Conservation (phyloP, 2,329 filamentous ascomycete genomes). For the Teratosphaeria viscida region DNA sequence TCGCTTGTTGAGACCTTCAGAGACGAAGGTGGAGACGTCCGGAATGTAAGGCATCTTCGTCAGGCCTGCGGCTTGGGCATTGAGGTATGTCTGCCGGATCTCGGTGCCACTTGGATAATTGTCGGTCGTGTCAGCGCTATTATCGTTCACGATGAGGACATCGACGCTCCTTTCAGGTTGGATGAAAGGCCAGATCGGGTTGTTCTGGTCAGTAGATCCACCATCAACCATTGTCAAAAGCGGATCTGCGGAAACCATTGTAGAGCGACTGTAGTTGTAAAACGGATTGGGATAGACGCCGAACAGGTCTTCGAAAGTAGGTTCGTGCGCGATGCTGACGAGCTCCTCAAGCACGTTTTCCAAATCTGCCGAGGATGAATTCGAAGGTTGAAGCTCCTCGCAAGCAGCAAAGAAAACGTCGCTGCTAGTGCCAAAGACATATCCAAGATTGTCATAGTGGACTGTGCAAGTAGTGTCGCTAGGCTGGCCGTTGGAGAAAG, state of each 20-base stretch:
- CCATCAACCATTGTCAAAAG: conserved; percentile 42
- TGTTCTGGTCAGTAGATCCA: conserved; percentile 41
- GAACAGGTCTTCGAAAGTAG: conserved; percentile 30
- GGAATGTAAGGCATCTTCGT: conserved; percentile 51
- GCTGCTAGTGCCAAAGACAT: conserved; percentile 35
- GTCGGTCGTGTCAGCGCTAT: conserved; percentile 48
- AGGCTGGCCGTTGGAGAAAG: conserved; percentile 42
- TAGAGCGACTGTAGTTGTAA: conserved; percentile 38
- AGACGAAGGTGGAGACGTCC: conserved; percentile 45
- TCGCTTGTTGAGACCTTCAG: conserved; percentile 47
- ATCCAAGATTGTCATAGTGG: conserved; percentile 41
- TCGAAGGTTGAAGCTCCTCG: conserved; percentile 10
- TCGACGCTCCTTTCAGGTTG: conserved; percentile 45
- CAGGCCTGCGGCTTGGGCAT: conserved; percentile 40
- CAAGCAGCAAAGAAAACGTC: conserved; percentile 32
- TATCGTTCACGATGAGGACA: conserved; percentile 56
- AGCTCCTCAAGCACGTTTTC: conserved; percentile 19
- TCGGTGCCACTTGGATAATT: conserved; percentile 53
- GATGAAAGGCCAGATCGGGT: conserved; percentile 43
- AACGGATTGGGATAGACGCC: conserved; percentile 54
- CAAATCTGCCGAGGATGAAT: conserved; percentile 13
- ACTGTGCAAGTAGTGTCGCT: conserved; percentile 34
- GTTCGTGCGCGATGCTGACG: conserved; percentile 20
- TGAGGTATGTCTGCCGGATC: conserved; percentile 47
- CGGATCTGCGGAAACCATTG: conserved; percentile 25